Conservation (phyloP, 169 alveolate genomes). For the Prorocentrum cordatum region DNA sequence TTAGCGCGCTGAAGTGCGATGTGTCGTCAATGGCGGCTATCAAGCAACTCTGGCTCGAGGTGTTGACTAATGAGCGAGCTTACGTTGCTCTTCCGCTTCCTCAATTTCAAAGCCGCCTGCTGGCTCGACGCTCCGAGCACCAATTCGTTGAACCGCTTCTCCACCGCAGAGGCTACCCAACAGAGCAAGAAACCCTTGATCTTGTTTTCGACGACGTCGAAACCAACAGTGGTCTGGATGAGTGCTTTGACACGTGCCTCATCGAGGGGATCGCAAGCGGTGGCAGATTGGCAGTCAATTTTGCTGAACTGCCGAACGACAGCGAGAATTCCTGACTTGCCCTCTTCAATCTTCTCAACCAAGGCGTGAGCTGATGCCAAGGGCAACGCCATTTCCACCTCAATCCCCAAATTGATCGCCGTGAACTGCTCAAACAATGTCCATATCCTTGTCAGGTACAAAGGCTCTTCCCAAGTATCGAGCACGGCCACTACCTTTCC, state of each 20-base stretch:
- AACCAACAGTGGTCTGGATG: neutral
- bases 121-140: no score
- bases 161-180: neutral
- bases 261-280: neutral
- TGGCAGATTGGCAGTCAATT: neutral
- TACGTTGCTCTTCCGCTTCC: no score
- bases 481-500: constrained; percentile 25
- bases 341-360: neutral
- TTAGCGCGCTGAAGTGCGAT: no score
- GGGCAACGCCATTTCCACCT: neutral
- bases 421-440: constrained; percentile 15
- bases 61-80: no score
- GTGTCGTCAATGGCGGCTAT: no score
- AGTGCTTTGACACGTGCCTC: neutral
- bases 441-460: constrained; percentile 4
- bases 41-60: no score
- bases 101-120: no score
- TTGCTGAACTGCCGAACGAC: neutral
- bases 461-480: constrained; percentile 11
- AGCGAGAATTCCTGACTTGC: neutral
- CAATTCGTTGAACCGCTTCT: no score
- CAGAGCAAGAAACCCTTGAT: neutral
- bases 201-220: neutral
- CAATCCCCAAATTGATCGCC: neutral
- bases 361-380: neutral